Base-by-base conservation (phyloP, 1,139 yeast genomes). In the Yamadazyma aaseri region DNA sequence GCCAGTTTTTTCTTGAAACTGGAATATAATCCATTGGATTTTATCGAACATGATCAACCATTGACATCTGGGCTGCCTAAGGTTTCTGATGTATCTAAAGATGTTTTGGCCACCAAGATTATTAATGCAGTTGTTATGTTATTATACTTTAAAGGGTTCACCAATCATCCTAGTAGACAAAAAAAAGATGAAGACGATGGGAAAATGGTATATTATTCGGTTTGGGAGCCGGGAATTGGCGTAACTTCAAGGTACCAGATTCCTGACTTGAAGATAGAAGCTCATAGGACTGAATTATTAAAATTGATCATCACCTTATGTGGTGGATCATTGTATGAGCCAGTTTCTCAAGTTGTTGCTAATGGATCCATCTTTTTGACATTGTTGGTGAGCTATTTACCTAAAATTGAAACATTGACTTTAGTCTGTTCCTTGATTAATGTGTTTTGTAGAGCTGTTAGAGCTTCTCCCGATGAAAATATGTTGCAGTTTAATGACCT, bases 211-310 rank as follows among this genome's bases (percentile, higher is more conserved):
- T 29, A 26, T 13, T 33, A 46, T 12, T 36, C 44, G 17, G 39
- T 81, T 2, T 86, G 95, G 95, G 94, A 85, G 47, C 78, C 86
- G 0, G 96, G 96, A 2, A 70, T 86, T 26, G 94, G 89, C 0
- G 55, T 54, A 2, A 44, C 58, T 9, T 62, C 67, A 3, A 63
- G 60, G 33, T 67, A 72, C 40, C 53, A 63, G 6, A 50, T 63
- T 1, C 76, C 83, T 0, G 64, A 71, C 34, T 63, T 76, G 4
- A 65, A 71, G 7, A 50, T 77, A 27, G 94, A 86, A 42, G 58
- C 79, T 18, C 79, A 85, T 53, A 70, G 95, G 45, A 56, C 79
- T 4, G 95, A 86, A 45, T 63, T 86, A 2, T 49, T 92, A 27
- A 66, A 83, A 35, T 60, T 87, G 9, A 40, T 90, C 8, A 49